A percentile compares a stretch with the other conserved stretches of the same genome.
phyloP scores from a whole-genome alignment of 805 yeast genomes.

The Kodamaea leandrae region DNA sequence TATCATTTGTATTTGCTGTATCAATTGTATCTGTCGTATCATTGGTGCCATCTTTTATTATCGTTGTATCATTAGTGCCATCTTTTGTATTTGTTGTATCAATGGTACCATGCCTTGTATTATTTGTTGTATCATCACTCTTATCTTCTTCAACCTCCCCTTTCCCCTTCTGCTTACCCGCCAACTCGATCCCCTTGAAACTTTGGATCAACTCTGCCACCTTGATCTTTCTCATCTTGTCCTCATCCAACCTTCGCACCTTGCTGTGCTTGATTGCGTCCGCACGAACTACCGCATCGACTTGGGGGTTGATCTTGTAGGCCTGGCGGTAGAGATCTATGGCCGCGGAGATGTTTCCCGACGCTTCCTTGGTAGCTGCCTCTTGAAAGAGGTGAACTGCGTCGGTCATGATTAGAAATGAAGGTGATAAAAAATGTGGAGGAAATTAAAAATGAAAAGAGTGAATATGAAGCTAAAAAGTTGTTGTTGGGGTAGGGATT shows the following conservation, averaged over 20 bases:
- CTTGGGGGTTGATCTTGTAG: constrained; percentile 52
- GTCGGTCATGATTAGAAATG: constrained; percentile 13
- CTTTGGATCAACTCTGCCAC: constrained; percentile 40
- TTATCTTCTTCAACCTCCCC: not conserved
- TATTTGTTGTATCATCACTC: not conserved
- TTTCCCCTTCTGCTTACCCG: not conserved
- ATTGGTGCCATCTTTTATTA: too few species aligned
- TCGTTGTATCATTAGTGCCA: too few species aligned
- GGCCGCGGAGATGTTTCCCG: constrained; percentile 82
- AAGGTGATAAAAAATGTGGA: not conserved
- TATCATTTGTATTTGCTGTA: too few species aligned
- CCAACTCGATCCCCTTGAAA: constrained; percentile 30
- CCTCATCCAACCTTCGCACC: constrained; percentile 33
- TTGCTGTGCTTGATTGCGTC: constrained; percentile 32
- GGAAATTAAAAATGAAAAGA: not conserved
- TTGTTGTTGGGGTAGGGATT: constrained; percentile 1
- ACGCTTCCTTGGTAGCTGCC: constrained; percentile 69
- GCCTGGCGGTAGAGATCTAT: constrained; percentile 71
- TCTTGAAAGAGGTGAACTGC: constrained; percentile 67
- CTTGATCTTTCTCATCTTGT: constrained; percentile 36
- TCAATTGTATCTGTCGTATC: too few species aligned
- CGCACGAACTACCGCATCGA: constrained; percentile 67
- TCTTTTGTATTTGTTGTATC: not conserved
- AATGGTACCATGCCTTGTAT: too few species aligned
- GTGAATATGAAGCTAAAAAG: not conserved